phyloP scores from a whole-genome alignment of 2,329 filamentous ascomycete genomes.

The Fusarium xyrophilum region DNA sequence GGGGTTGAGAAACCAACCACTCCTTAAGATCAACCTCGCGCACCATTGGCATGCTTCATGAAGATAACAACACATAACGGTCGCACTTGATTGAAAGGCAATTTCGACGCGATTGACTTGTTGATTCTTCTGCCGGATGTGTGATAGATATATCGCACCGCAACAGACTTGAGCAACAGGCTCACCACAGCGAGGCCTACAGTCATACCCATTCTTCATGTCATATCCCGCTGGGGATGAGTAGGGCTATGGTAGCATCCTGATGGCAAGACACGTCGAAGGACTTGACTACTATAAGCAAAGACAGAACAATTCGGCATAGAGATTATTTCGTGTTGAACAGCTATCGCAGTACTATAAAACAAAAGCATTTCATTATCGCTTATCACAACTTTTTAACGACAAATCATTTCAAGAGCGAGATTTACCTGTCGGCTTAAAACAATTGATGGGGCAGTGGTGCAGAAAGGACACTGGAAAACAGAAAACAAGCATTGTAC shows the following conservation, averaged over 20 bases:
- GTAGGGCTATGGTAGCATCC: background rate
- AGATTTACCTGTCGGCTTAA: background rate
- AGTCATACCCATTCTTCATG: background rate
- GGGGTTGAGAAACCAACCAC: slow-evolving; percentile 8
- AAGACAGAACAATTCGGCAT: slow-evolving; percentile 12
- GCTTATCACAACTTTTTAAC: slow-evolving; percentile 10
- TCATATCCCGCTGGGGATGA: background rate
- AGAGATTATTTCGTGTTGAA: slow-evolving; percentile 4
- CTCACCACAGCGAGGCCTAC: background rate
- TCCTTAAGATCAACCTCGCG: background rate
- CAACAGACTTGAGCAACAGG: slow-evolving; percentile 19
- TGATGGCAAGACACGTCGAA: slow-evolving; percentile 15
- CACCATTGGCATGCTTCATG: slow-evolving; percentile 15
- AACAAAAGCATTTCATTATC: slow-evolving; percentile 23
- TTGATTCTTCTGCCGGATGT: slow-evolving; percentile 27
- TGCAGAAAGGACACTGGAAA: slow-evolving; percentile 15
- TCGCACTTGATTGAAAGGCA: slow-evolving; percentile 36
- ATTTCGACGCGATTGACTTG: slow-evolving; percentile 36
- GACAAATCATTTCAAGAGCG: slow-evolving; percentile 6
- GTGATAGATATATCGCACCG: slow-evolving; percentile 41
- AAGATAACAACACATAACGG: slow-evolving; percentile 28
- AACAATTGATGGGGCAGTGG: slow-evolving; percentile 3
- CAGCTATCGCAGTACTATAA: slow-evolving; percentile 23
- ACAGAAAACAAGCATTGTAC: slow-evolving; percentile 6
- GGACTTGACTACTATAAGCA: slow-evolving; percentile 22